A percentile compares a stretch with the other conserved stretches of the same genome.
phyloP scores from a whole-genome alignment of 352 stramenopile genomes.

The Globisporangium emineosum region DNA sequence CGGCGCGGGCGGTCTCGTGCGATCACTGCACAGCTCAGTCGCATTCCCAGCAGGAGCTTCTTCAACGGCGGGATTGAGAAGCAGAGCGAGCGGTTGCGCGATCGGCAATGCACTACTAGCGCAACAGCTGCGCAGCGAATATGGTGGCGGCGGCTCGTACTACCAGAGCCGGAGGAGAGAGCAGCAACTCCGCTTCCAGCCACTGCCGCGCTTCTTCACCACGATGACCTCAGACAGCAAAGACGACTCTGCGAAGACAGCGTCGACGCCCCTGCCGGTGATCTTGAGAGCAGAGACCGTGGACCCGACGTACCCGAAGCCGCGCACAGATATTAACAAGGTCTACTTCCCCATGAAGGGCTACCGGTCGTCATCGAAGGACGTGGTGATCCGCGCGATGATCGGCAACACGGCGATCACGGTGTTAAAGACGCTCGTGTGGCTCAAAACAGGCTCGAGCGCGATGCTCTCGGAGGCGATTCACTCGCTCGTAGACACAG shows the following conservation, averaged over 20 bases:
- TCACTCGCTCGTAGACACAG: conserved; percentile 96
- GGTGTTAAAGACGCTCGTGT: conserved; percentile 87
- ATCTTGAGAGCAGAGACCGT: conserved; percentile 16
- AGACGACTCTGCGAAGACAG: not conserved
- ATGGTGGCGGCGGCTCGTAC: not conserved
- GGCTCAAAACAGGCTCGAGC: conserved; percentile 91
- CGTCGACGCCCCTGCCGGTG: not conserved
- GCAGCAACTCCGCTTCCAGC: conserved; percentile 1
- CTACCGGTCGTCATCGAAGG: conserved; percentile 73
- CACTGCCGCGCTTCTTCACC: conserved; percentile 8
- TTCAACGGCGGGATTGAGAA: conserved; percentile 4
- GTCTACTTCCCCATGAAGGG: conserved; percentile 80
- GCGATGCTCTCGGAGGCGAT: conserved; percentile 98
- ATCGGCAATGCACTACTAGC: conserved; percentile 6
- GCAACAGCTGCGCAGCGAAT: conserved; percentile 10
- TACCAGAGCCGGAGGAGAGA: conserved; percentile 10
- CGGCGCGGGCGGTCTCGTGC: not conserved
- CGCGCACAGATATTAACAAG: conserved; percentile 82
- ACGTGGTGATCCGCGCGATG: conserved; percentile 88
- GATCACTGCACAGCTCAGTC: not conserved
- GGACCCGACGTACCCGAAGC: conserved; percentile 47
- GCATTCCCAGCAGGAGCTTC: not conserved
- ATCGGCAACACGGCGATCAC: conserved; percentile 95
- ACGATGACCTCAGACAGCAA: conserved; percentile 3
- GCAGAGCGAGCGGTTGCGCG: not conserved